Evolutionary conservation across 441 rosid genomes (phyloP).

Genomic region (Jatropha podagrica): DNA sequence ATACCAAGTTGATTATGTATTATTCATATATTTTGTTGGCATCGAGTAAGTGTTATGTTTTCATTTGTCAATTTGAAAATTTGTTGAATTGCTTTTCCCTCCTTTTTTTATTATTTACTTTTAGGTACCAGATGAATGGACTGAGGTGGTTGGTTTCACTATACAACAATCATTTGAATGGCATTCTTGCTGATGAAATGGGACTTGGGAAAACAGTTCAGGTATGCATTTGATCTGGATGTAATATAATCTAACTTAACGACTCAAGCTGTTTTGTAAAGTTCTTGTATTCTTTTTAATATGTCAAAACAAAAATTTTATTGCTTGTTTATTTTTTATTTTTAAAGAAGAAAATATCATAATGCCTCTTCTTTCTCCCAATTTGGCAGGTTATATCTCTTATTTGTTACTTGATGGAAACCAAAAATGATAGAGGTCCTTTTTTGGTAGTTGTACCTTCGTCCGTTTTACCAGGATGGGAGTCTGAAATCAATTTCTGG

Average conservation of each 20-base stretch:
- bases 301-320: not conserved
- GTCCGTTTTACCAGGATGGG: constrained; percentile 96
- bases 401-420: constrained; percentile 94
- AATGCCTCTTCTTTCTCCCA: not conserved
- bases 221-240: constrained; percentile 37
- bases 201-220: constrained; percentile 99
- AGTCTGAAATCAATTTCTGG: constrained; percentile 85
- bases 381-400: constrained; percentile 73
- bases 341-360: not conserved
- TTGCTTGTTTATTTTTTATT: constrained; percentile 6
- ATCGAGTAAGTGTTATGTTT: not conserved
- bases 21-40: not conserved
- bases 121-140: constrained; percentile 97
- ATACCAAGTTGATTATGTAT: not conserved
- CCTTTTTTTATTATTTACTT: constrained; percentile 16
- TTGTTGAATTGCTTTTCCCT: constrained; percentile 21
- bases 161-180: constrained; percentile 90
- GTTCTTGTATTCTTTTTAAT: constrained; percentile 8
- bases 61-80: constrained; percentile 6
- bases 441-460: constrained; percentile 97
- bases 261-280: not conserved
- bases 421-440: constrained; percentile 94
- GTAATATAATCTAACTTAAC: constrained; percentile 11
- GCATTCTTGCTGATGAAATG: constrained; percentile 98
- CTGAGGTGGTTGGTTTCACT: constrained; percentile 91